Conservation (phyloP, 192 early-diverging fungal genomes). For the Gonapodya prolifera region DNA sequence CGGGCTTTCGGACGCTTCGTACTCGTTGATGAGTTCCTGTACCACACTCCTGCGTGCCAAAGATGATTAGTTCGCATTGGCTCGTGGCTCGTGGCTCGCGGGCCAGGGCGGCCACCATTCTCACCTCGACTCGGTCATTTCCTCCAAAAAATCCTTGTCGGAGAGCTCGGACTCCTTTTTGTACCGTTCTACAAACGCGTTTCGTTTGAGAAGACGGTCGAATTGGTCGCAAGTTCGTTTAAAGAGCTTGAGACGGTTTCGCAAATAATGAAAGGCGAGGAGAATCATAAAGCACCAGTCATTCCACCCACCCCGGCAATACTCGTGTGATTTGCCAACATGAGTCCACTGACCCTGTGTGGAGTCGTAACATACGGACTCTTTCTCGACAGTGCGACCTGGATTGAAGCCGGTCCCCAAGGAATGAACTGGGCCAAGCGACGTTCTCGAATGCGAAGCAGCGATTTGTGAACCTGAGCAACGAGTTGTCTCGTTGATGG, state of each 20-base stretch:
- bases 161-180: slow-evolving; percentile 67
- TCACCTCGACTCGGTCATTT: slow-evolving; percentile 77
- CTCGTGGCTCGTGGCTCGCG: no score
- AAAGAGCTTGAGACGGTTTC: slow-evolving; percentile 53
- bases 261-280: neutral
- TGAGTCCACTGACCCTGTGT: slow-evolving; percentile 90
- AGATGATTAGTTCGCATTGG: slow-evolving; percentile 6
- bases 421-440: slow-evolving; percentile 93
- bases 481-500: neutral
- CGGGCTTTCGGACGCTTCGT: slow-evolving; percentile 84
- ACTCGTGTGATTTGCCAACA: slow-evolving; percentile 97
- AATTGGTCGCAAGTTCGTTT: slow-evolving; percentile 86
- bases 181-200: slow-evolving; percentile 94
- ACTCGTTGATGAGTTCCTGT: slow-evolving; percentile 84
- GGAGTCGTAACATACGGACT: slow-evolving; percentile 84
- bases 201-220: slow-evolving; percentile 83
- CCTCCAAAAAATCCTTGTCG: slow-evolving; percentile 55
- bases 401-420: slow-evolving; percentile 98
- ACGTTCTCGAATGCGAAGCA: slow-evolving; percentile 88
- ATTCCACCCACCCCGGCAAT: slow-evolving; percentile 52
- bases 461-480: slow-evolving; percentile 84
- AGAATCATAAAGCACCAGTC: slow-evolving; percentile 5
- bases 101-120: no score
- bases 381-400: slow-evolving; percentile 88
- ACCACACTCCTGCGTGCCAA: slow-evolving; percentile 53